A percentile compares a stretch with the other conserved stretches of the same genome.
phyloP scores from a whole-genome alignment of 2,329 filamentous ascomycete genomes.

The Nemania abortiva region DNA sequence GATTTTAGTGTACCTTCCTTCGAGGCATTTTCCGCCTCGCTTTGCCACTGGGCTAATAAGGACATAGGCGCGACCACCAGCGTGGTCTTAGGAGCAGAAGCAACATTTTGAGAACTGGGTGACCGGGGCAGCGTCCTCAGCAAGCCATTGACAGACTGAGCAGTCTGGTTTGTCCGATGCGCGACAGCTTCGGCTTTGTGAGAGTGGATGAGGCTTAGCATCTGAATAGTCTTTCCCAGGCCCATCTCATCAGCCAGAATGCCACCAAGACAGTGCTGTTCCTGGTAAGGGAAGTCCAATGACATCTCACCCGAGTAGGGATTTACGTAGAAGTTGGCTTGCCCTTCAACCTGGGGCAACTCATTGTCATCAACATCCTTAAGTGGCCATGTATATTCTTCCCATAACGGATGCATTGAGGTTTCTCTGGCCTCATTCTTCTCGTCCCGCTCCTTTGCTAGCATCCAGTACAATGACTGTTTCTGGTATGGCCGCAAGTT shows the following conservation, averaged over 20 bases:
- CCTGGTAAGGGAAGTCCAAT: slow-evolving; percentile 89
- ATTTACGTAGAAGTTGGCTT: slow-evolving; percentile 90
- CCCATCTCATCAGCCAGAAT: slow-evolving; percentile 98
- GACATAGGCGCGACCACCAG: slow-evolving; percentile 98
- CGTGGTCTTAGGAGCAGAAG: slow-evolving; percentile 86
- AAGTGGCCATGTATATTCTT: slow-evolving; percentile 90
- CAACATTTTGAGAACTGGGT: slow-evolving; percentile 66
- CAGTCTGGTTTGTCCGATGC: slow-evolving; percentile 51
- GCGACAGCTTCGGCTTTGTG: slow-evolving; percentile 73
- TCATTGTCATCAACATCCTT: slow-evolving; percentile 89
- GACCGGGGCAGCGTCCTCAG: slow-evolving; percentile 64
- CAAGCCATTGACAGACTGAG: slow-evolving; percentile 68
- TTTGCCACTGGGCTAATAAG: slow-evolving; percentile 95
- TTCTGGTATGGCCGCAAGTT: slow-evolving; percentile 92
- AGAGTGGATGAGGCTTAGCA: slow-evolving; percentile 92
- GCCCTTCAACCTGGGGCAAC: slow-evolving; percentile 72
- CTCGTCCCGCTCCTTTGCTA: slow-evolving; percentile 88
- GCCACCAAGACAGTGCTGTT: slow-evolving; percentile 93
- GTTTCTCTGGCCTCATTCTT: slow-evolving; percentile 73
- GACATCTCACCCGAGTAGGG: slow-evolving; percentile 96
- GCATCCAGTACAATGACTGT: slow-evolving; percentile 96
- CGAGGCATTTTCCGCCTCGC: slow-evolving; percentile 92
- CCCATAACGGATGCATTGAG: slow-evolving; percentile 98
- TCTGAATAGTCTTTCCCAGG: slow-evolving; percentile 97
- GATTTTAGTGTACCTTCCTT: slow-evolving; percentile 83